Conservation (phyloP, 2,329 filamentous ascomycete genomes). For the Metarhizium guizhouense region DNA sequence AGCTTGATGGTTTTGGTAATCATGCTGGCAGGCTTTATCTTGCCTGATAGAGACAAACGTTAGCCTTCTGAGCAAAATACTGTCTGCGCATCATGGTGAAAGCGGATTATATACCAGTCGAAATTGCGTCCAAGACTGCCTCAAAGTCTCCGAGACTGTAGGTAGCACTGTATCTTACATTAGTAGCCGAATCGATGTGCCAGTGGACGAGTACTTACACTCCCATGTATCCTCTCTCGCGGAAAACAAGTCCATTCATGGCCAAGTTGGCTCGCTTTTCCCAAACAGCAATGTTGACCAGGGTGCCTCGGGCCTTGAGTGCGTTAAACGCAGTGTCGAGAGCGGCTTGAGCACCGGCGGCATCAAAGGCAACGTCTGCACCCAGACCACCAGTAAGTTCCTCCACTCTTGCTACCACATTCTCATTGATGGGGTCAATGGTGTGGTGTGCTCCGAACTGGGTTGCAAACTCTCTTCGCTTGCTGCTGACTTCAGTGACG, state of each 20-base stretch:
- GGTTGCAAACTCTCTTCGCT: constrained; percentile 31
- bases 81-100: not conserved
- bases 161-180: constrained; percentile 36
- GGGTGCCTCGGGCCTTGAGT: constrained; percentile 42
- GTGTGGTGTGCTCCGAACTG: constrained; percentile 35
- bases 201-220: constrained; percentile 9
- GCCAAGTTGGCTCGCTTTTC: constrained; percentile 31
- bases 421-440: constrained; percentile 31
- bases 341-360: constrained; percentile 49
- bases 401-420: constrained; percentile 35
- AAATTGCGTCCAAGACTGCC: constrained; percentile 45
- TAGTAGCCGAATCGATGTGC: constrained; percentile 29
- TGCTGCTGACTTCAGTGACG: constrained; percentile 34
- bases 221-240: constrained; percentile 14
- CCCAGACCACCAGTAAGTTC: constrained; percentile 40
- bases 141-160: constrained; percentile 36
- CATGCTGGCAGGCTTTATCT: constrained; percentile 45
- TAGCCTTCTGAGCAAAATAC: not conserved
- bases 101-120: constrained; percentile 7
- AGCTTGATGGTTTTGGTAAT: constrained; percentile 50
- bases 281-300: constrained; percentile 60
- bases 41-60: constrained; percentile 21
- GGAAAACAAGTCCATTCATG: constrained; percentile 15
- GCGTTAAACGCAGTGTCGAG: constrained; percentile 35
- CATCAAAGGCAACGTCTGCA: constrained; percentile 52